Evolutionary conservation across 768 basidiomycete species (phyloP).

Genomic region (Hygrocybe coccinea): DNA sequence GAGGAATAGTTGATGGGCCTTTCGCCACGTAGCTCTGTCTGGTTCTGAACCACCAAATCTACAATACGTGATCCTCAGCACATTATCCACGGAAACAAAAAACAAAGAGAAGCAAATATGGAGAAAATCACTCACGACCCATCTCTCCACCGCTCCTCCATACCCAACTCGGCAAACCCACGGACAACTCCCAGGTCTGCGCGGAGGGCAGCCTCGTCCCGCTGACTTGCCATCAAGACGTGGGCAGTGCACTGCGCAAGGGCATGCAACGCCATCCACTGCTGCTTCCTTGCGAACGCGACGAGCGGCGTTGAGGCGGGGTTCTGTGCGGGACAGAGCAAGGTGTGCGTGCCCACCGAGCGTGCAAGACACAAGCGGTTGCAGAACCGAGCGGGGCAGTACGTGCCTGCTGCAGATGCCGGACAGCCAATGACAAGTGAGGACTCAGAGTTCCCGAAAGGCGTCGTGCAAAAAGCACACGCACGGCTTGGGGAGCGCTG

Average conservation of each 20-base stretch:
- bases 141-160: slow-evolving; percentile 62
- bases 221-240: slow-evolving; percentile 51
- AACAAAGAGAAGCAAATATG: too few species aligned
- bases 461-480: slow-evolving; percentile 73
- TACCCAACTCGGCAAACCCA: slow-evolving; percentile 66
- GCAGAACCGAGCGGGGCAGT: slow-evolving; percentile 71
- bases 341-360: slow-evolving; percentile 57
- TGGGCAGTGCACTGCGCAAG: slow-evolving; percentile 62
- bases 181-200: slow-evolving; percentile 53
- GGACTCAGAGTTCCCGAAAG: slow-evolving; percentile 39
- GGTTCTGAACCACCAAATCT: slow-evolving; percentile 41
- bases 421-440: slow-evolving; percentile 52
- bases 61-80: neutral
- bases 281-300: slow-evolving; percentile 49
- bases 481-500: slow-evolving; percentile 40
- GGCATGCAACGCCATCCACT: slow-evolving; percentile 77
- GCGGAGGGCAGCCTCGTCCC: slow-evolving; percentile 37
- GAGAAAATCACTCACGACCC: slow-evolving; percentile 40
- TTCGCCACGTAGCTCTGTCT: slow-evolving; percentile 63
- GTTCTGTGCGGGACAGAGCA: slow-evolving; percentile 74
- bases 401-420: slow-evolving; percentile 34
- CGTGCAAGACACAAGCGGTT: slow-evolving; percentile 70
- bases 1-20: slow-evolving; percentile 52
- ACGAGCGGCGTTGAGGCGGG: slow-evolving; percentile 60
- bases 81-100: neutral